Conservation (phyloP, 2,329 filamentous ascomycete genomes). For the Lecanicillium sp. region DNA sequence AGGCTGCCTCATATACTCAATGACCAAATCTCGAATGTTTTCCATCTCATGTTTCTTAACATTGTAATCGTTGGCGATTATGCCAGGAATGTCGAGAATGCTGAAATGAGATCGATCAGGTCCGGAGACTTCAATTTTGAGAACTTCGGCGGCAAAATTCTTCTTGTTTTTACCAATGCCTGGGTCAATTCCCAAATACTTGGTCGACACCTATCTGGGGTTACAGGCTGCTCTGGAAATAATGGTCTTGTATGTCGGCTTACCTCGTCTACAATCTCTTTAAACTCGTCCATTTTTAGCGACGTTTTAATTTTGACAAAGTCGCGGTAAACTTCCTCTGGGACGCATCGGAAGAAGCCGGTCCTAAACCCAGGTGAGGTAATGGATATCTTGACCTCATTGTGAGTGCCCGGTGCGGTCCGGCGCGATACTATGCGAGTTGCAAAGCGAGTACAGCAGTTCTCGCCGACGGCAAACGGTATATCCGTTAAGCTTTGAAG, state of each 20-base stretch:
- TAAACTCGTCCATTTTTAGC: conserved; percentile 20
- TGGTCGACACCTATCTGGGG: conserved; percentile 15
- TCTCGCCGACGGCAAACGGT: conserved; percentile 23
- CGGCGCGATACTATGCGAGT: conserved; percentile 27
- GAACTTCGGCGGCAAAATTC: conserved; percentile 28
- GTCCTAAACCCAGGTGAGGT: conserved; percentile 16
- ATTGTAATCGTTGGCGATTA: conserved; percentile 15
- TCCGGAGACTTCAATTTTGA: conserved; percentile 28
- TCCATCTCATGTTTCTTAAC: conserved; percentile 21
- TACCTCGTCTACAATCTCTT: conserved; percentile 22
- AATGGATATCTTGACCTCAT: conserved; percentile 23
- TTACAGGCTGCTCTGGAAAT: conserved; percentile 6
- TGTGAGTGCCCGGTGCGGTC: conserved; percentile 18
- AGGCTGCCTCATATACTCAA: conserved; percentile 24
- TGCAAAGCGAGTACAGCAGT: conserved; percentile 27
- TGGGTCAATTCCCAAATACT: conserved; percentile 21
- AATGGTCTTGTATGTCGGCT: background rate
- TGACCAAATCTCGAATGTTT: conserved; percentile 22
- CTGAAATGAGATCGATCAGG: conserved; percentile 27
- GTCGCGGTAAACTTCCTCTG: conserved; percentile 11
- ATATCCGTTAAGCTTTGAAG: conserved; percentile 28
- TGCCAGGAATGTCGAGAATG: conserved; percentile 28
- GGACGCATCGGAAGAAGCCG: conserved; percentile 13
- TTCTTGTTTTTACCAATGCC: conserved; percentile 15
- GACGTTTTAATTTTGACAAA: conserved; percentile 15